Evolutionary conservation across 2,329 filamentous ascomycete genomes (phyloP).

Genomic region (Camillea tinctor): DNA sequence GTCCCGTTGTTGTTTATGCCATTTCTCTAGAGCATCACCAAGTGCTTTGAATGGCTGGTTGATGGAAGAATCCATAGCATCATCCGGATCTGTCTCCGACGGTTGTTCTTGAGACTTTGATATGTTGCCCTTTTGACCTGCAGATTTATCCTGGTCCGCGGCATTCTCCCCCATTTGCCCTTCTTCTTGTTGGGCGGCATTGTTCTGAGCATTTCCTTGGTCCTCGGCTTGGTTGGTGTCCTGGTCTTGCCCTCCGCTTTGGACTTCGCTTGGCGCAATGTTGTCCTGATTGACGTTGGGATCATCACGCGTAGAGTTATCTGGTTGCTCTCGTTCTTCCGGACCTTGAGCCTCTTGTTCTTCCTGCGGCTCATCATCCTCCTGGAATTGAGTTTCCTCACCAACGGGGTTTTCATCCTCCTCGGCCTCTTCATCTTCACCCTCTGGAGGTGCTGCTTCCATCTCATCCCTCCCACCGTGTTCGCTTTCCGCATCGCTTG

Average conservation of each 20-base stretch:
- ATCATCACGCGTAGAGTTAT: constrained; percentile 39
- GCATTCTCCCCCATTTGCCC: constrained; percentile 65
- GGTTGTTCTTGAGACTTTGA: constrained; percentile 47
- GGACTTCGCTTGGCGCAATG: constrained; percentile 60
- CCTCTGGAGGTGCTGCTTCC: constrained; percentile 41
- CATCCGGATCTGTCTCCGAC: constrained; percentile 43
- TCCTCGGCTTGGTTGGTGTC: constrained; percentile 63
- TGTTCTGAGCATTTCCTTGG: constrained; percentile 58
- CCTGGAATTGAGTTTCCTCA: constrained; percentile 30
- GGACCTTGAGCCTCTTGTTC: constrained; percentile 32
- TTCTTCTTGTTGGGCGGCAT: constrained; percentile 63
- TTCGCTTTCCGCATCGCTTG: constrained; percentile 39
- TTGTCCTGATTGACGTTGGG: constrained; percentile 58
- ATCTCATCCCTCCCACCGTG: constrained; percentile 49
- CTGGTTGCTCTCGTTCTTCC: constrained; percentile 33
- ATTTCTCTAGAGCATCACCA: constrained; percentile 87
- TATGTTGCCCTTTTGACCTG: constrained; percentile 61
- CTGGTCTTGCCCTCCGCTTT: constrained; percentile 64
- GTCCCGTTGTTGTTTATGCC: constrained; percentile 84
- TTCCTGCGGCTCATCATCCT: constrained; percentile 34
- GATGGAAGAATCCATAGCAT: constrained; percentile 41
- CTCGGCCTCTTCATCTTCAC: constrained; percentile 53
- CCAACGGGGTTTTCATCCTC: constrained; percentile 49
- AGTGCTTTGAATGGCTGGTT: constrained; percentile 88
- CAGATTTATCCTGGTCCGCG: constrained; percentile 61